Evolutionary conservation across 345 rosid genomes (phyloP), one percentile per base, ranked within the genome.

Genomic region (Eutrema japonicum): DNA sequence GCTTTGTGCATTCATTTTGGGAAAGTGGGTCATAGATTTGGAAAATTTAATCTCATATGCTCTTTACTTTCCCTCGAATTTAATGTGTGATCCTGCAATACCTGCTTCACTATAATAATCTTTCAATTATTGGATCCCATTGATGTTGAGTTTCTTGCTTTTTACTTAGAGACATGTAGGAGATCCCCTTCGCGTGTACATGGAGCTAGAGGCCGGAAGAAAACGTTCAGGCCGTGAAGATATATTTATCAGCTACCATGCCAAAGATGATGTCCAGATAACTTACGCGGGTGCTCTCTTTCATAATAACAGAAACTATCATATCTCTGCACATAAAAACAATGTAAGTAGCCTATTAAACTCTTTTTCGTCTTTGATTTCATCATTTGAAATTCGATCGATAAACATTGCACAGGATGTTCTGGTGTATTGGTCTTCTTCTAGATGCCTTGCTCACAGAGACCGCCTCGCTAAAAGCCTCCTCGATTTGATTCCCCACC

Each of bases 191-290:
- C 97, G 95, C 22, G 95, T 88, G 52, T 94, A 89, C 77, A 89
- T 94, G 98, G 97, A 94, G 70, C 93, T 94, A 48, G 98, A 94
- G 57, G 89, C 95, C 7, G 93, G 95, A 58, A 83, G 98, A 74
- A 94, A 64, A 73, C 83, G 86, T 51, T 85, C 96, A n/a, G 97
- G 96, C 58, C 68, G 41, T 55, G 97, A 91, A 76, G 98, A 94
- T 82, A 61, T 94, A 67, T 94, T 89, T 76, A 83, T 94, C 37
- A 85, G 98, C 82, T 94, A 94, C 80, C 98, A 94, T 79, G 90
- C 95, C 8, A 75, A 85, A 54, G 97, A 91, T 55, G 96, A 91
- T 74, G 84, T 93, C 50, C 96, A 88, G 71, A 76, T 96, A 49
- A 94, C 97, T 38, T 91, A 94, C 78, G 98, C 97, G 0, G 96